Conservation (phyloP, 768 basidiomycete genomes). For the Calocybe gangraenosa region DNA sequence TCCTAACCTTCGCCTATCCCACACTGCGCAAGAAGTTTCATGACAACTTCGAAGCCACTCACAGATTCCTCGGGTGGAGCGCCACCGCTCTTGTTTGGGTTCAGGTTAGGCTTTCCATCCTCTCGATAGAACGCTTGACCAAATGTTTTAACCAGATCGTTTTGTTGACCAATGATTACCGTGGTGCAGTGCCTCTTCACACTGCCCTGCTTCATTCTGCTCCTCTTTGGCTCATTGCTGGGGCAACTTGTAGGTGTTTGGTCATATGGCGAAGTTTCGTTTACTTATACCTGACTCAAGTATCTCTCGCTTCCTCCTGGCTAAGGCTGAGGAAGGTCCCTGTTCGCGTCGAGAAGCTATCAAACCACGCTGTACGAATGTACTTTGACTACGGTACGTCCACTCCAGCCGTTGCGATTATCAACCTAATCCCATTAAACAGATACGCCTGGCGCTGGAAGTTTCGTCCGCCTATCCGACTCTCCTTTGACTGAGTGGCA, state of each 20-base stretch:
- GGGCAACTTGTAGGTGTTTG: constrained; percentile 3
- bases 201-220: constrained; percentile 4
- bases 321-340: constrained; percentile 9
- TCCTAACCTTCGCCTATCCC: constrained; percentile 38
- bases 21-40: constrained; percentile 32
- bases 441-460: constrained; percentile 44
- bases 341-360: constrained; percentile 8
- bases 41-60: constrained; percentile 38
- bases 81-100: constrained; percentile 40
- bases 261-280: not conserved
- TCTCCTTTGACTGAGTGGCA: constrained; percentile 56
- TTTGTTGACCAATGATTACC: constrained; percentile 50
- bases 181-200: constrained; percentile 3
- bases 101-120: too few relatives aligned
- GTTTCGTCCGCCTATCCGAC: constrained; percentile 42
- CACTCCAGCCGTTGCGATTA: not conserved
- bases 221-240: constrained; percentile 4
- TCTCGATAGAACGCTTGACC: not conserved
- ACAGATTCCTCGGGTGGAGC: constrained; percentile 46
- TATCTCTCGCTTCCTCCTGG: constrained; percentile 4
- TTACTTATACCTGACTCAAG: not conserved
- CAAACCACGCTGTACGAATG: constrained; percentile 8
- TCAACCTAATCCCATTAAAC: not conserved
- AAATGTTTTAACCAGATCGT: constrained; percentile 31
- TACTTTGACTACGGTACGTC: constrained; percentile 5